Conservation (phyloP, 495 filamentous ascomycete species). For the Lophium mytilinum region DNA sequence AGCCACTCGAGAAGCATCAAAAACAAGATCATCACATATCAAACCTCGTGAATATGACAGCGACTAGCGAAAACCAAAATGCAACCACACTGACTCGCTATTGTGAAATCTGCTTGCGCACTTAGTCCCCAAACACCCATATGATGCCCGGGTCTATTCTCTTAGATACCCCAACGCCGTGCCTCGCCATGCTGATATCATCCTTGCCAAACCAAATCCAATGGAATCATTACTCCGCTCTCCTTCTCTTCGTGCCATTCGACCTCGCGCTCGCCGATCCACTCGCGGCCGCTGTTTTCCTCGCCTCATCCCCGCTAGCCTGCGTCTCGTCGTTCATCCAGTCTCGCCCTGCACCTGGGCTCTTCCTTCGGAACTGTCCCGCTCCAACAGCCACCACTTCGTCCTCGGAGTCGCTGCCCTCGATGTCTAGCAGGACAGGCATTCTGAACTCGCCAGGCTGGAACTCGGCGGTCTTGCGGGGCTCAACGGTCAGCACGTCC, state of each 20-base stretch:
- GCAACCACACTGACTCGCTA: too few relatives aligned
- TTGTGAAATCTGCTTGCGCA: too few relatives aligned
- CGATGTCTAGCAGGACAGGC: conserved; percentile 78
- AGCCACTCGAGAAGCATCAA: too few relatives aligned
- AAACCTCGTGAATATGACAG: too few relatives aligned
- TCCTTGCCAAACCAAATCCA: too few relatives aligned
- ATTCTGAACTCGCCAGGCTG: conserved; percentile 65
- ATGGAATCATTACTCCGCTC: neutral
- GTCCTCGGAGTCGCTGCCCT: conserved; percentile 71
- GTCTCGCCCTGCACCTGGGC: conserved; percentile 49
- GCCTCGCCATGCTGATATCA: too few relatives aligned
- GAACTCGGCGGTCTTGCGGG: conserved; percentile 50
- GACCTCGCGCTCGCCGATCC: conserved; percentile 6
- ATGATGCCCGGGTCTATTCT: too few relatives aligned
- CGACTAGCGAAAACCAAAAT: too few relatives aligned
- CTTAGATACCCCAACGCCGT: too few relatives aligned
- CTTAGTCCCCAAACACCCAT: too few relatives aligned
- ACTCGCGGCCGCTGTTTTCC: conserved; percentile 2
- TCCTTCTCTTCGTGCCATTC: conserved; percentile 21
- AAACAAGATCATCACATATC: too few relatives aligned
- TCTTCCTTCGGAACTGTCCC: conserved; percentile 74
- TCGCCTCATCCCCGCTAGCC: conserved; percentile 38
- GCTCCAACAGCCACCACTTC: conserved; percentile 80
- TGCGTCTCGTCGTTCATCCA: conserved; percentile 44
- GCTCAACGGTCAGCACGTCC: conserved; percentile 73